Conservation (phyloP, 805 yeast genomes). For the Torulaspora microellipsoides region DNA sequence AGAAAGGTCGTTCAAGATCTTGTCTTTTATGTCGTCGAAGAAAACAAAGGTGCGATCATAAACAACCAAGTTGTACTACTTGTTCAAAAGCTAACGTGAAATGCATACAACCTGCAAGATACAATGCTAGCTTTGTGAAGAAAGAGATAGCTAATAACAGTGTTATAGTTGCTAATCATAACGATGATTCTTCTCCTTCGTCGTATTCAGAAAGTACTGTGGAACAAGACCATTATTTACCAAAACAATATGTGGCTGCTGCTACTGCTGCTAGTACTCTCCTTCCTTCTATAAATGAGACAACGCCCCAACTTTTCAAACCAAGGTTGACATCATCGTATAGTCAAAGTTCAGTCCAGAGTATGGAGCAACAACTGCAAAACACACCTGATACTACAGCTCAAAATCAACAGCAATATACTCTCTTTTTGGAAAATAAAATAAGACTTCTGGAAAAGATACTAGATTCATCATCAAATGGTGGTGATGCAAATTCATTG, state of each 20-base stretch:
- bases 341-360: no score
- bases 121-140: constrained; percentile 31
- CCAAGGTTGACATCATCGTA: neutral
- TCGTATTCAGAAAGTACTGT: neutral
- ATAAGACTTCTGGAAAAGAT: constrained; percentile 48
- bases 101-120: constrained; percentile 62
- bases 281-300: constrained; percentile 3
- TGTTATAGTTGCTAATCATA: neutral
- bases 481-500: no score
- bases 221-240: neutral
- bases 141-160: neutral
- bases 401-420: constrained; percentile 50
- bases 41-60: constrained; percentile 62
- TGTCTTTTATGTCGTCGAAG: constrained; percentile 54
- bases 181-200: constrained; percentile 1
- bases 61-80: constrained; percentile 59
- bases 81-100: constrained; percentile 59
- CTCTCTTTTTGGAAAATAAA: constrained; percentile 51
- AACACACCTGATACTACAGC: neutral
- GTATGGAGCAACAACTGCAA: no score
- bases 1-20: constrained; percentile 53
- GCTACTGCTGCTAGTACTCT: neutral
- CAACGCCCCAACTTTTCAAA: constrained; percentile 1
- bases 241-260: no score
- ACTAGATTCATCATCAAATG: constrained; percentile 16